A percentile compares a stretch with the other conserved stretches of the same genome.
phyloP scores from a whole-genome alignment of 768 basidiomycete genomes.

The Gautieria morchelliformis region DNA sequence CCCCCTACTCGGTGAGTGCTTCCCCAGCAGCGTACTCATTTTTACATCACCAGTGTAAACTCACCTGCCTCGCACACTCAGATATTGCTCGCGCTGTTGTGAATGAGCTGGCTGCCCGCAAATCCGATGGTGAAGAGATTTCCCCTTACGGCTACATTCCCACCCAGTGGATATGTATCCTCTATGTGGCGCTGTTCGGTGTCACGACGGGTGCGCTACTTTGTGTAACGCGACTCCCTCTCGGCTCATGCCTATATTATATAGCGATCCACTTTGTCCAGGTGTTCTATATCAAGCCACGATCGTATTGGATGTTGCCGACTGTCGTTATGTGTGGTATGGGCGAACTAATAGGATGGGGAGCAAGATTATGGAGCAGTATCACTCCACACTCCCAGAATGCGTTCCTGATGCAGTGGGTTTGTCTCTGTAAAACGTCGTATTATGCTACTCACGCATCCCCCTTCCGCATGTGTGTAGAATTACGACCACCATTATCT shows the following conservation, averaged over 20 bases:
- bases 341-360: slow-evolving; percentile 25
- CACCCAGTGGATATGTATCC: slow-evolving; percentile 26
- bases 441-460: no score
- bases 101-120: no score
- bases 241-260: slow-evolving; percentile 24
- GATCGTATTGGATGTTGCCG: no score
- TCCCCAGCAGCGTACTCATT: no score
- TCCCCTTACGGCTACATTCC: slow-evolving; percentile 17
- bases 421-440: neutral
- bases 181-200: slow-evolving; percentile 32
- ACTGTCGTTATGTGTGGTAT: no score
- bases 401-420: slow-evolving; percentile 38
- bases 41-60: no score
- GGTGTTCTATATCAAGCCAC: no score
- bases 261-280: no score
- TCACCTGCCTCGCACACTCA: no score
- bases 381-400: slow-evolving; percentile 11
- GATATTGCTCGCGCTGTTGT: no score
- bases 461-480: slow-evolving; percentile 4
- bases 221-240: slow-evolving; percentile 24
- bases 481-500: slow-evolving; percentile 36
- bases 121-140: no score
- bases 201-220: slow-evolving; percentile 29
- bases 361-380: slow-evolving; percentile 43
- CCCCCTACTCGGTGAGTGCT: no score